These are phyloP conservation scores for Mucor piriformis DNA, from an alignment of 371 early-diverging fungal species.

Conservation along the genomic window DNA sequence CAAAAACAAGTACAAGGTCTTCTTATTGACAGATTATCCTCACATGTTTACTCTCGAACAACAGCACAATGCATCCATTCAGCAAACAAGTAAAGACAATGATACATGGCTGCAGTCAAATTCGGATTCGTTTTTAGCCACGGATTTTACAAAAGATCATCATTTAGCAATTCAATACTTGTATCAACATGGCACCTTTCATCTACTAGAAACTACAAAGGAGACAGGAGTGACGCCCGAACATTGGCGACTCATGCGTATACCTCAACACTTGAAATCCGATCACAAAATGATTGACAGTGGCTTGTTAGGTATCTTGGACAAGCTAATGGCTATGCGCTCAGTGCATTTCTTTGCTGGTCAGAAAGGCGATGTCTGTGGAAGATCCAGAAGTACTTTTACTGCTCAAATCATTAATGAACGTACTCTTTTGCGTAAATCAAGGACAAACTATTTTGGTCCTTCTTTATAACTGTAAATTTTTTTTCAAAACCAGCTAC, in stretches of 20 bases:
- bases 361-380: conserved; percentile 38
- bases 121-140: conserved; percentile 39
- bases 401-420: conserved; percentile 17
- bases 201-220: conserved; percentile 2
- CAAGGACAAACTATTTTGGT: background rate
- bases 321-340: conserved; percentile 52
- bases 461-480: no score
- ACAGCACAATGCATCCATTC: conserved; percentile 23
- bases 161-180: conserved; percentile 45
- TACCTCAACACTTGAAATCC: conserved; percentile 11
- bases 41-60: conserved; percentile 33
- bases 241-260: conserved; percentile 54
- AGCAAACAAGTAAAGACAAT: background rate
- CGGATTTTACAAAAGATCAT: conserved; percentile 35
- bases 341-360: conserved; percentile 55
- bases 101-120: background rate
- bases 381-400: conserved; percentile 39
- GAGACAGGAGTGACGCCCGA: conserved; percentile 46
- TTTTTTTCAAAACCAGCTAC: no score
- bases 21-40: conserved; percentile 52
- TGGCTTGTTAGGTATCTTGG: conserved; percentile 47
- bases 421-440: background rate
- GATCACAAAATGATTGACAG: conserved; percentile 26
- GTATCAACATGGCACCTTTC: conserved; percentile 36
- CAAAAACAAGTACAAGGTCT: conserved; percentile 26